phyloP scores from a whole-genome alignment of 192 early-diverging fungal genomes.

The Coemansia sp. region DNA sequence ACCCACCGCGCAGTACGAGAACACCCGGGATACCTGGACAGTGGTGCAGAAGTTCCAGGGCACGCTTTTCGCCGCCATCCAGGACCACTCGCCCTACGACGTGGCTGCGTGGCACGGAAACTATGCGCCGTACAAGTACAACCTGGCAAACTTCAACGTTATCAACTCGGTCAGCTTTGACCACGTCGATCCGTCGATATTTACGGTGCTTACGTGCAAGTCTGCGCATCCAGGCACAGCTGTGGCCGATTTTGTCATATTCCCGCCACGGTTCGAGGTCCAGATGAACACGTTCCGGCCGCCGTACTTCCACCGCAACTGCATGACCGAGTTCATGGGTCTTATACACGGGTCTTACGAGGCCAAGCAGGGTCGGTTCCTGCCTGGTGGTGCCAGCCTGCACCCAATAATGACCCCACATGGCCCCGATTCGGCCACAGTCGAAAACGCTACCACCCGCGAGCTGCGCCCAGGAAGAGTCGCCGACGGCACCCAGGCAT shows the following conservation, averaged over 20 bases:
- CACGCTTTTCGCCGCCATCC: constrained; percentile 65
- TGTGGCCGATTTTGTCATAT: constrained; percentile 93
- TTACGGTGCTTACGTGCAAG: constrained; percentile 91
- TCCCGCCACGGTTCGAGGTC: constrained; percentile 93
- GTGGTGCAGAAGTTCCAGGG: constrained; percentile 87
- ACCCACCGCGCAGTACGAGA: constrained; percentile 79
- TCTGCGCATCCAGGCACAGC: constrained; percentile 83
- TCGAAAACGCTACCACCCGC: constrained; percentile 68
- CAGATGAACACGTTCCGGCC: constrained; percentile 89
- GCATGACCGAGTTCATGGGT: constrained; percentile 98
- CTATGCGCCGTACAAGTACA: constrained; percentile 94
- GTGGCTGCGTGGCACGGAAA: constrained; percentile 99
- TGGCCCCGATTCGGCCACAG: constrained; percentile 84
- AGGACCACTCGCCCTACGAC: constrained; percentile 89
- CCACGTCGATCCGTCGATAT: constrained; percentile 96
- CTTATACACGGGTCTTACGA: constrained; percentile 91
- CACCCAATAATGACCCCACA: constrained; percentile 89
- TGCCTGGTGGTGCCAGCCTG: constrained; percentile 85
- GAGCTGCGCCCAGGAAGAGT: constrained; percentile 77
- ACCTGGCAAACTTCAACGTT: constrained; percentile 78
- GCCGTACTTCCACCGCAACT: constrained; percentile 97
- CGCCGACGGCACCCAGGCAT: constrained; percentile 81
- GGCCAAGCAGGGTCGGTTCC: constrained; percentile 87
- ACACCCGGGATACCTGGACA: constrained; percentile 58
- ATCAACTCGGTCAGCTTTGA: constrained; percentile 86